A percentile compares a stretch with the other conserved stretches of the same genome.
phyloP scores from a whole-genome alignment of 129 eudicot genomes.

The Chrysanthemum makinoi region DNA sequence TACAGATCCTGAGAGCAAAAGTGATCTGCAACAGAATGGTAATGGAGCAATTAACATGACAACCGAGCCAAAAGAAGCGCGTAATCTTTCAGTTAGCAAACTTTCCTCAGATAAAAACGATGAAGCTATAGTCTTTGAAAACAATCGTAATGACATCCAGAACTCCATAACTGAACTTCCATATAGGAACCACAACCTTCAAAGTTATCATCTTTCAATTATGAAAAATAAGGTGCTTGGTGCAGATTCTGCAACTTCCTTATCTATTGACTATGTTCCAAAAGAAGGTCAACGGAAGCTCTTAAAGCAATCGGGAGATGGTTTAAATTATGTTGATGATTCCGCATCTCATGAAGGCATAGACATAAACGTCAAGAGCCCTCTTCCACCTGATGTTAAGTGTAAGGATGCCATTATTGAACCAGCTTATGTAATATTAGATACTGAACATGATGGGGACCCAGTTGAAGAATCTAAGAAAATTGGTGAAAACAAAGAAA shows the following conservation, averaged over 20 bases:
- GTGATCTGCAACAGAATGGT: slow-evolving; percentile 29
- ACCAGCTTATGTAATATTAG: slow-evolving; percentile 72
- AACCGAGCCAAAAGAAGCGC: slow-evolving; percentile 17
- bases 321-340: slow-evolving; percentile 26
- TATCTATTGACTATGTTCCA: slow-evolving; percentile 67
- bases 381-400: slow-evolving; percentile 23
- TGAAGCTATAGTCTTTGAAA: slow-evolving; percentile 22
- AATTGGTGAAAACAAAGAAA: slow-evolving; percentile 14
- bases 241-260: slow-evolving; percentile 42
- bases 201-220: slow-evolving; percentile 36
- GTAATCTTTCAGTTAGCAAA: slow-evolving; percentile 27
- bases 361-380: slow-evolving; percentile 6
- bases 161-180: slow-evolving; percentile 27
- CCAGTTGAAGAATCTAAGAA: slow-evolving; percentile 35
- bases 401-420: slow-evolving; percentile 47
- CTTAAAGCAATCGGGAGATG: slow-evolving; percentile 45
- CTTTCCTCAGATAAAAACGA: slow-evolving; percentile 27
- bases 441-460: slow-evolving; percentile 44
- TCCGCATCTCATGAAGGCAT: slow-evolving; percentile 17
- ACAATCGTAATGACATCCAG: slow-evolving; percentile 11
- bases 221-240: slow-evolving; percentile 32
- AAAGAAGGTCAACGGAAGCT: slow-evolving; percentile 84
- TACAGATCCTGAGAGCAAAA: slow-evolving; percentile 23
- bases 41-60: slow-evolving; percentile 24
- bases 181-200: slow-evolving; percentile 28